Conservation (phyloP, 768 basidiomycete genomes). For the Dioszegia crocea region DNA sequence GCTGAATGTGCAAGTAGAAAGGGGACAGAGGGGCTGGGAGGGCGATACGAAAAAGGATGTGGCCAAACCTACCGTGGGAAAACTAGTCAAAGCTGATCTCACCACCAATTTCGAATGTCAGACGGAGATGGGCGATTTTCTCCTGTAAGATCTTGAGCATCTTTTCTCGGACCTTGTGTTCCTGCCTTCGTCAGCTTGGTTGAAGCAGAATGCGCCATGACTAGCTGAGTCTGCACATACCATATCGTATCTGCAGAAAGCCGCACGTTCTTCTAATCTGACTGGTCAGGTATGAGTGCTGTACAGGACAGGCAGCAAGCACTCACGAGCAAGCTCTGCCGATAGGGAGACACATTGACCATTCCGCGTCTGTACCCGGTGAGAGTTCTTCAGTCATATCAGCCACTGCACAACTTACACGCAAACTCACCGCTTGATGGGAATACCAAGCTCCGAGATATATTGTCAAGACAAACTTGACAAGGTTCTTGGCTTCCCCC, state of each 20-base stretch:
- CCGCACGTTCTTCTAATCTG: constrained; percentile 74
- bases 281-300: background rate
- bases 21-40: background rate
- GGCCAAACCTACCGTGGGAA: constrained; percentile 40
- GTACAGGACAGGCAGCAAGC: background rate
- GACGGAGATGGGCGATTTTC: constrained; percentile 74
- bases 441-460: constrained; percentile 86
- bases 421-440: constrained; percentile 71
- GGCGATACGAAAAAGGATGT: too few species aligned
- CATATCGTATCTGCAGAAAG: constrained; percentile 77
- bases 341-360: constrained; percentile 93
- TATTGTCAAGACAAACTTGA: constrained; percentile 91
- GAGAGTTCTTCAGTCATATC: constrained; percentile 73
- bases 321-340: constrained; percentile 90
- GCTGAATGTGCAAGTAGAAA: background rate
- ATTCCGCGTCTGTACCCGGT: constrained; percentile 95
- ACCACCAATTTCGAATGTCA: constrained; percentile 90
- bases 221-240: too few species aligned
- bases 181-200: constrained; percentile 52
- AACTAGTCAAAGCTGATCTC: constrained; percentile 95
- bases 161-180: constrained; percentile 63
- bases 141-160: constrained; percentile 74
- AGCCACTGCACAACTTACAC: background rate
- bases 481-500: constrained; percentile 83
- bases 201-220: too few species aligned